Evolutionary conservation across 1,139 yeast species (phyloP), one percentile per base, ranked within the genome.

Genomic region (Waltiozyma sp.): DNA sequence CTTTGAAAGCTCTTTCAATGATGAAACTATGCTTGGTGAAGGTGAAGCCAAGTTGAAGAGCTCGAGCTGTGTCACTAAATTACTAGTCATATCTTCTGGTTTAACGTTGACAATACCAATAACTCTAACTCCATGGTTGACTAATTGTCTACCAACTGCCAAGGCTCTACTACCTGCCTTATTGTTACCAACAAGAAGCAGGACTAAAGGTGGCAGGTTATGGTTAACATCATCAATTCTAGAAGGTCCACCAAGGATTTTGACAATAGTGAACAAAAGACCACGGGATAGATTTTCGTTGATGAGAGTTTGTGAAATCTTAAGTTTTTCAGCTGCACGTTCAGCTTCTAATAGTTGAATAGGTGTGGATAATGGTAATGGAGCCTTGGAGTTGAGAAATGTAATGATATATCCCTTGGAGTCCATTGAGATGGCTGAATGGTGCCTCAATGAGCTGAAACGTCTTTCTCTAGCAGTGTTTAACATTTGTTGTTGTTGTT

Each of bases 331-430:
- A 5, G 65, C 60, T 16, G 83, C 62, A 40, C 84, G 69, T 59
- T 86, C 93, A 45, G 87, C 75, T 51, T 86, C 95, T n/a, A 82
- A 66, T 47, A 87, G 63, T 60, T 88, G 95, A 8, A 86, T 77
- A 1, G 95, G 91, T 1, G 91, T 76, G 15, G 89, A 82, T 44
- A 80, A 66, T 2, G 91, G 84, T 4, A 79, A 54, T 47, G 57
- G 41, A 45, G 47, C 52, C 23, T 48, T 49, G 18, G 34, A 31
- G 44, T 54, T 10, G 46, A 42, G 43, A 40, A 53, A 35, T 4
- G 47, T 35, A 16, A 49, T 38, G 16, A 44, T 48, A 19, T 39
- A 40, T 19, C 49, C 46, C 42, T 55, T 44, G 15, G 49, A 34
- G 41, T 52, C 47, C 41, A 56, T 16, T 28, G 55, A 46, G 38